Base-by-base conservation (phyloP, 106 monocot species). In the Amphibolis antarctica region DNA sequence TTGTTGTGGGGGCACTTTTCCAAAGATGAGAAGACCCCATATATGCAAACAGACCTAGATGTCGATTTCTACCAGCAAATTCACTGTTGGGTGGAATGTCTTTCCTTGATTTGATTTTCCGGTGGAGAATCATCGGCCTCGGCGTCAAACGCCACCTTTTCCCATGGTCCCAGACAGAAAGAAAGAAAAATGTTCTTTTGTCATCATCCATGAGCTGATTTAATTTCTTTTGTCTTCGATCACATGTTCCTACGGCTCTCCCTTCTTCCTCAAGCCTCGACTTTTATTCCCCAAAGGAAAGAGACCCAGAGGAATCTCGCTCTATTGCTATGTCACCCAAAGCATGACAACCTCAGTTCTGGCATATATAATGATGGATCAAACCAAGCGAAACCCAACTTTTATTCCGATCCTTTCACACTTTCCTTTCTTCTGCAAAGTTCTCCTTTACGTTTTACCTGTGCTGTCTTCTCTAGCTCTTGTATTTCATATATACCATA, bases 101-200 rank as follows among this genome's bases (percentile, higher is more conserved):
- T 43, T 24, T 36, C 48, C 28, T 69, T 49, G 31, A 60, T 69
- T 49, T 55, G 44, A 65, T 65, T 30, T 53, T 44, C 7, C 5
- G 23, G 63, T 62, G 53, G 72, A n/a, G n/a, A 56, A 72, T 72
- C 64, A 45, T 28, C 27, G 55, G 64, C 65, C 23, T 64, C 45
- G 51, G 47, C 63, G 65, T 72, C 72, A 72, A 72, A 23, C 42
- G 10, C 53, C 10, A 30, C 14, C 62, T 72, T 72, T 72, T 49
- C 28, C 69, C 70, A 60, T 65, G 64, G 65, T 64, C 64, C 65
- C 56, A 13, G 46, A 65, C 54, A 53, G 28, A 63, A 30, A 4
- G 36, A 36, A n/a, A 63, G 53, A 52, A 71, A 65, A 72, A 64
- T 56, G 51, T 24, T 65, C 47, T 56, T 72, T 72, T 64, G 72